A percentile compares a stretch with the other conserved stretches of the same genome.
These are phyloP conservation scores for Escovopsis sp. DNA, from an alignment of 2,329 filamentous ascomycete species.

Conservation along the genomic window DNA sequence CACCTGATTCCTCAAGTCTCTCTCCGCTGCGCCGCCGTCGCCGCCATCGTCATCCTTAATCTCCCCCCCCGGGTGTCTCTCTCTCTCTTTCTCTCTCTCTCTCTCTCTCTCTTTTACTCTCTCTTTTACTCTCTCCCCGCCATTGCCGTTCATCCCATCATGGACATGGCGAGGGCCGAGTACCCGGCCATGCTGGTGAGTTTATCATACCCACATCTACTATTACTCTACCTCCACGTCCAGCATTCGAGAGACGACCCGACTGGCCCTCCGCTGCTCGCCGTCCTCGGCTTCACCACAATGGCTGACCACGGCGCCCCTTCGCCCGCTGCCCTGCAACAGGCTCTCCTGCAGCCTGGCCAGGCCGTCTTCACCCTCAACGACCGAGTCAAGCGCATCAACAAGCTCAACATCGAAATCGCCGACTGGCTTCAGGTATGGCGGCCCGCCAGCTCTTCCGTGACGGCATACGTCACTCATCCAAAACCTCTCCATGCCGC, in stretches of 20 bases:
- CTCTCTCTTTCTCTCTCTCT: too few species aligned
- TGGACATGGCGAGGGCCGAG: constrained; percentile 62
- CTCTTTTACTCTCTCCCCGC: not conserved
- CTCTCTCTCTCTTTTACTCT: too few species aligned
- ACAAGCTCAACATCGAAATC: constrained; percentile 74
- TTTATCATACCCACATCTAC: constrained; percentile 9
- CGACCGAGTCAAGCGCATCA: constrained; percentile 78
- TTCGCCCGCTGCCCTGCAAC: constrained; percentile 3
- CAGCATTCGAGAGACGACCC: not conserved
- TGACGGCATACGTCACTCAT: not conserved
- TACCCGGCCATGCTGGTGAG: constrained; percentile 92
- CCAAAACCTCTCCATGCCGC: not conserved
- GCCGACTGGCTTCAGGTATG: constrained; percentile 93
- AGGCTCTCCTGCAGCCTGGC: constrained; percentile 68
- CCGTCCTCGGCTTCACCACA: constrained; percentile 2
- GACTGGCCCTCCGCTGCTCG: not conserved
- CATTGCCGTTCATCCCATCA: not conserved
- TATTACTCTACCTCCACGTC: not conserved
- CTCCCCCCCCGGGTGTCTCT: not conserved
- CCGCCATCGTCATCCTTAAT: not conserved
- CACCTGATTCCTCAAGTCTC: not conserved
- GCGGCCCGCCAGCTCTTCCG: constrained; percentile 2
- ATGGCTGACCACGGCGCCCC: not conserved
- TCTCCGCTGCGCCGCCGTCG: not conserved
- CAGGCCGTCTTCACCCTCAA: constrained; percentile 72